Evolutionary conservation across 1,284 basidiomycete species (phyloP).

Genomic region (Cryptococcus sp.): DNA sequence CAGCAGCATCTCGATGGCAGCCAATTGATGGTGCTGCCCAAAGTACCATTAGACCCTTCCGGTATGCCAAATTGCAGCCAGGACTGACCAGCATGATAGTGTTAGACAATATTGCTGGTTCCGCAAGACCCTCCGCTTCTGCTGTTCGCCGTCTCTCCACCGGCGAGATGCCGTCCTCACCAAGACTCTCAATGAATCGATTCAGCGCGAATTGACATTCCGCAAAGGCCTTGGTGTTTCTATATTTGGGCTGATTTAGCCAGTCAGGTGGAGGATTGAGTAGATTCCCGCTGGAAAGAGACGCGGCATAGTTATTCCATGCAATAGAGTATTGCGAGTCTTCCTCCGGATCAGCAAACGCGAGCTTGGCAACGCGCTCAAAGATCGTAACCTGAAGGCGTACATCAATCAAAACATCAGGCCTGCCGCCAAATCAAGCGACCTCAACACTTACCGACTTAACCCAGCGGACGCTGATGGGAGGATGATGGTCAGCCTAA

Average conservation of each 20-base stretch:
- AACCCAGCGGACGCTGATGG: constrained; percentile 29
- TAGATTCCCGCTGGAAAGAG: background rate
- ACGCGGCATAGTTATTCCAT: constrained; percentile 32
- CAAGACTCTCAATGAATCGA: constrained; percentile 27
- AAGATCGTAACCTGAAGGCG: constrained; percentile 30
- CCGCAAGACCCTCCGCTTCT: constrained; percentile 30
- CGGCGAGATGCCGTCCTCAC: constrained; percentile 44
- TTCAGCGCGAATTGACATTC: constrained; percentile 39
- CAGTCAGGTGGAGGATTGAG: constrained; percentile 27
- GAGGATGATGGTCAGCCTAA: background rate
- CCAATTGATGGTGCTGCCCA: constrained; percentile 42
- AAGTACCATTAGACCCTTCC: background rate
- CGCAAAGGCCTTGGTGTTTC: constrained; percentile 37
- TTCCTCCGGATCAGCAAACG: constrained; percentile 39
- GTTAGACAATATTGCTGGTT: constrained; percentile 31
- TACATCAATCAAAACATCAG: background rate
- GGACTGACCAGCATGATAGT: constrained; percentile 36
- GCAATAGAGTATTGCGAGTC: constrained; percentile 38
- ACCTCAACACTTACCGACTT: constrained; percentile 25
- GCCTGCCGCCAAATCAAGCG: background rate
- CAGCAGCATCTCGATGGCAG: constrained; percentile 40
- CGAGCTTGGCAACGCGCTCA: constrained; percentile 45
- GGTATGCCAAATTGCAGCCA: background rate
- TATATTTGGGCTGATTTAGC: constrained; percentile 46
- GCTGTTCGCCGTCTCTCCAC: constrained; percentile 34